Base-by-base conservation (phyloP, 257 asterid species). In the Pogostemon cablin region DNA sequence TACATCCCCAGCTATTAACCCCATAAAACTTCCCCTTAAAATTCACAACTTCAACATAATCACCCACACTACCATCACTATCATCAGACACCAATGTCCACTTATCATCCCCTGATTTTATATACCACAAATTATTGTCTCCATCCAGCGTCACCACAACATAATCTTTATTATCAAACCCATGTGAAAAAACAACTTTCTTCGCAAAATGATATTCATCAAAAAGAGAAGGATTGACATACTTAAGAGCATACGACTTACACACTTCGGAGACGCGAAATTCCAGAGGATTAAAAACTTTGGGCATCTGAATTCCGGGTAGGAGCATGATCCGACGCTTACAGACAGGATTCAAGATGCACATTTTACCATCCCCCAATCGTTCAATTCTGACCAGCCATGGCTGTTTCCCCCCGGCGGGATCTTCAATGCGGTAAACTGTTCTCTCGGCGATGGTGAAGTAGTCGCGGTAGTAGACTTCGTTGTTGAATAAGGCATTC, bases 211-310 rank as follows among this genome's bases (percentile, higher is more conserved):
- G 9, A 56, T 9, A 56, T 0, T 56, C 62, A 4, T 10, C 6
- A 56, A 56, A 20, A 20, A 20, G 25, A 20, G 25, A 20, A 20
- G 25, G 25, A 20, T 20, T 20, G 1, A 20, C 25, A 20, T 44
- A 69, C 8, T 10, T 12, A 9, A 75, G 75, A 4, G 25, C 9
- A 35, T 75, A 75, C 2, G 49, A 37, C 54, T 43, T 53, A 8
- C 72, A 62, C 62, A 75, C 67, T 71, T 75, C 72, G 5, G 41
- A 52, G 37, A 75, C 48, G 5, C 67, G 67, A 55, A 42, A 69
- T 53, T 69, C 42, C 40, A 69, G 9, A 43, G 67, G 43, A 55
- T 69, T 20, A 20, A 20, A 20, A 0, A 20, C 25, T 20, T 20
- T 20, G 25, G 25, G 25, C 25, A 20, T 20, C 25, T 17, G 17